Percentiles rank a stretch among this genome's conserved stretches.
phyloP scores from a whole-genome alignment of 164 flowering plant genomes.

The Malania oleifera region DNA sequence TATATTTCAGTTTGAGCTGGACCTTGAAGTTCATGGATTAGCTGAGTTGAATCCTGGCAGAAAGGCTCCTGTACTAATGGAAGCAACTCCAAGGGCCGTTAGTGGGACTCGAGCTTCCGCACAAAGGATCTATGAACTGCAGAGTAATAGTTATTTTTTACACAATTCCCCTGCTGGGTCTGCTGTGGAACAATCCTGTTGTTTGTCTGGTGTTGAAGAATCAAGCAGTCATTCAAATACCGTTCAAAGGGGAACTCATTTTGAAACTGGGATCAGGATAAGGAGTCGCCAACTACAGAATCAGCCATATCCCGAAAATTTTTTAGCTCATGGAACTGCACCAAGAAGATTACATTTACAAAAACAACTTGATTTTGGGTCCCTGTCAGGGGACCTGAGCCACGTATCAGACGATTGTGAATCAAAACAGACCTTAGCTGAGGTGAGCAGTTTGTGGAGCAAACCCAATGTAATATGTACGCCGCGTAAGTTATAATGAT shows the following conservation, averaged over 20 bases:
- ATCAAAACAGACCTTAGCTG: constrained; percentile 9
- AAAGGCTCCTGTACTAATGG: constrained; percentile 4
- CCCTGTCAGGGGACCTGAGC: constrained; percentile 6
- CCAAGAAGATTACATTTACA: constrained; percentile 50
- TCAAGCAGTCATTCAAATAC: constrained; percentile 11
- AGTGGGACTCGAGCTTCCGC: background rate
- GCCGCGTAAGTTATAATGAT: background rate
- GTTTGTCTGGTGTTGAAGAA: background rate
- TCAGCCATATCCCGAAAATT: constrained; percentile 6
- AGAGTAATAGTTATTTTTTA: background rate
- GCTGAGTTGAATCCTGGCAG: background rate
- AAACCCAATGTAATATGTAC: background rate
- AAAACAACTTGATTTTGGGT: constrained; percentile 14
- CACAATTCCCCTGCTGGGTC: constrained; percentile 16
- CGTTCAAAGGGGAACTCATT: constrained; percentile 1
- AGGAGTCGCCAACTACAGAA: constrained; percentile 24
- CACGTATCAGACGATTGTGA: constrained; percentile 3
- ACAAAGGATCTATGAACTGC: background rate
- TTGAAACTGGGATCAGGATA: constrained; percentile 30
- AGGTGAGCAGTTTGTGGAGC: constrained; percentile 26
- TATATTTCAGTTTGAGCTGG: constrained; percentile 2
- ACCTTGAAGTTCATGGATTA: background rate
- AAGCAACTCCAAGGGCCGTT: background rate
- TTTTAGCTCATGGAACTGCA: constrained; percentile 41
- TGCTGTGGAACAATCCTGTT: constrained; percentile 4